Evolutionary conservation across 2,329 filamentous ascomycete genomes (phyloP).

Genomic region (Acarospora socialis): DNA sequence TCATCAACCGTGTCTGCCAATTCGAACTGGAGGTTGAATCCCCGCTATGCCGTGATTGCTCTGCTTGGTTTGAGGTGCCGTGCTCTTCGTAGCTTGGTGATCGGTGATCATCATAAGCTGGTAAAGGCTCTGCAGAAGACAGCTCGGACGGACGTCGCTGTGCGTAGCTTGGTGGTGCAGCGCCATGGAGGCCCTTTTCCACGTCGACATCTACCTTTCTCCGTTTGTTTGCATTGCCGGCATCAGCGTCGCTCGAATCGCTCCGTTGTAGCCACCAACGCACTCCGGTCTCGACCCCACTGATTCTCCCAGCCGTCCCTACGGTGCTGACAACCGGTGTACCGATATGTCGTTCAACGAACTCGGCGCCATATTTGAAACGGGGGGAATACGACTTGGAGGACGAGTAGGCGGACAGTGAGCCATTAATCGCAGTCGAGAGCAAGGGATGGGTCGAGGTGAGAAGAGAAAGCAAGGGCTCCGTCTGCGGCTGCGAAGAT

Average conservation of each 20-base stretch:
- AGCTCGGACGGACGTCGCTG: constrained; percentile 48
- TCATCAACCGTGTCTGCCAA: constrained; percentile 75
- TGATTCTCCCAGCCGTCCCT: constrained; percentile 66
- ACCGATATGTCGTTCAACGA: constrained; percentile 74
- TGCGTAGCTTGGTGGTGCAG: constrained; percentile 14
- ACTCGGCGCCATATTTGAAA: constrained; percentile 79
- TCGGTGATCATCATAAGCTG: constrained; percentile 67
- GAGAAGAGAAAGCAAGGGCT: constrained; percentile 73
- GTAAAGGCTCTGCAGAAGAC: constrained; percentile 59
- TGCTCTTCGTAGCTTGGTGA: constrained; percentile 62
- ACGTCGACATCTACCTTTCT: constrained; percentile 36
- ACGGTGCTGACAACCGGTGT: constrained; percentile 75
- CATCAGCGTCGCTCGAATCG: constrained; percentile 21
- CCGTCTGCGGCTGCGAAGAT: constrained; percentile 42
- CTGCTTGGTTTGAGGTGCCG: constrained; percentile 23
- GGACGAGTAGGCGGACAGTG: constrained; percentile 69
- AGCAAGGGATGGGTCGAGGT: constrained; percentile 80
- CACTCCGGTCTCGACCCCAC: constrained; percentile 75
- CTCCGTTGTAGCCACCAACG: constrained; percentile 58
- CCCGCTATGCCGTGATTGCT: constrained; percentile 16
- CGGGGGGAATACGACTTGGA: constrained; percentile 84
- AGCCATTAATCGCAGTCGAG: constrained; percentile 70
- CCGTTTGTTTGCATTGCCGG: constrained; percentile 26
- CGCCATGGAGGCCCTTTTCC: constrained; percentile 26
- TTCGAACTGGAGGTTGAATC: constrained; percentile 25